A percentile compares a stretch with the other conserved stretches of the same genome.
Evolutionary conservation across 129 eudicot genomes (phyloP).

Genomic region (Escallonia rubra): DNA sequence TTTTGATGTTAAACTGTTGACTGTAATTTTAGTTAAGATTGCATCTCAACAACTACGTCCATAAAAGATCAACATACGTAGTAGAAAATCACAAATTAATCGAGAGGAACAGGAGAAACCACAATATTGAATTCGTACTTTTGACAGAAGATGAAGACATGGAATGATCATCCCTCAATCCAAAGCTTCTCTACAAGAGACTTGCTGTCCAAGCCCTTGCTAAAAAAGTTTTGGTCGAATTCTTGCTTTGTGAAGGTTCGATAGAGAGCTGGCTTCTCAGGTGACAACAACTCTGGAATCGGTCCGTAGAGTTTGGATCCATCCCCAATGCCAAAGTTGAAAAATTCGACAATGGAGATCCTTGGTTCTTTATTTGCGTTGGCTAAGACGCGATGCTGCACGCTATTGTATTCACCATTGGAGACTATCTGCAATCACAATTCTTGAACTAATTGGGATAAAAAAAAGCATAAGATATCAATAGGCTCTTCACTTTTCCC

Average conservation of each 20-base stretch:
- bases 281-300: constrained; percentile 8
- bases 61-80: too few relatives aligned
- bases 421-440: constrained; percentile 6
- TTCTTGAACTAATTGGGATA: background rate
- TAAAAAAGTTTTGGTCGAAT: constrained; percentile 1
- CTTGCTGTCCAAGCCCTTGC: constrained; percentile 11
- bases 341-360: constrained; percentile 3
- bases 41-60: too few relatives aligned
- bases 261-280: constrained; percentile 8
- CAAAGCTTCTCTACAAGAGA: background rate
- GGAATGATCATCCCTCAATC: too few relatives aligned
- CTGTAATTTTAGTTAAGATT: too few relatives aligned
- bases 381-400: constrained; percentile 12
- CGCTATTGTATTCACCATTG: constrained; percentile 16
- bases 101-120: too few relatives aligned
- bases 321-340: background rate
- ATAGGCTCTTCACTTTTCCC: too few relatives aligned
- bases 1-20: too few relatives aligned
- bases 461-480: too few relatives aligned
- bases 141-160: too few relatives aligned
- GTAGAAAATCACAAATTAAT: too few relatives aligned
- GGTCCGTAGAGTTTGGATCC: background rate
- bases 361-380: constrained; percentile 8
- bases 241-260: constrained; percentile 3
- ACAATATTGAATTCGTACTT: too few relatives aligned